Evolutionary conservation across 139 green algal genomes (phyloP).

Genomic region (Choricystis sp.): DNA sequence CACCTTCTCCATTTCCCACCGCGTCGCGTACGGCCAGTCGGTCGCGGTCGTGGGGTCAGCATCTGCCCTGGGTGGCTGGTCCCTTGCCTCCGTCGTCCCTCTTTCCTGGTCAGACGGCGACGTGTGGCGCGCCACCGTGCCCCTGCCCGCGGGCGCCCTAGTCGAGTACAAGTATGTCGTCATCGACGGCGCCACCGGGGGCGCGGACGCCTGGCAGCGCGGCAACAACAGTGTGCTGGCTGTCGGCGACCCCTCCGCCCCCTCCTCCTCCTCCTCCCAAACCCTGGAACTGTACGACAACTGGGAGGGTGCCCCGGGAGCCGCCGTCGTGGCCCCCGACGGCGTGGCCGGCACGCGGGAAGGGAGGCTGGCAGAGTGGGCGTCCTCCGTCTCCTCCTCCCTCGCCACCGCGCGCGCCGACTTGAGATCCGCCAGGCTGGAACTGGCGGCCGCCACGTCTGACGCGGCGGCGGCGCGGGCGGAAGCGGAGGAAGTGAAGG

Average conservation of each 20-base stretch:
- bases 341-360: slow-evolving; percentile 19
- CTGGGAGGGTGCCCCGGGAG: slow-evolving; percentile 22
- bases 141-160: slow-evolving; percentile 18
- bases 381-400: slow-evolving; percentile 20
- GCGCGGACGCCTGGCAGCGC: slow-evolving; percentile 27
- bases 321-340: slow-evolving; percentile 14
- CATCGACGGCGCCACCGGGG: slow-evolving; percentile 13
- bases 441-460: slow-evolving; percentile 15
- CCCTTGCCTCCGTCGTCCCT: slow-evolving; percentile 12
- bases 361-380: slow-evolving; percentile 25
- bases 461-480: slow-evolving; percentile 1
- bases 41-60: slow-evolving; percentile 23
- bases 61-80: slow-evolving; percentile 23
- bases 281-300: background rate
- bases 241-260: background rate
- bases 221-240: slow-evolving; percentile 43
- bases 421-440: slow-evolving; percentile 21
- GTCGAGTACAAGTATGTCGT: slow-evolving; percentile 44
- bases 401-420: slow-evolving; percentile 23
- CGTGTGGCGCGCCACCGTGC: slow-evolving; percentile 17
- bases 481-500: slow-evolving; percentile 1
- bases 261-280: background rate
- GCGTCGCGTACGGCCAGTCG: slow-evolving; percentile 25
- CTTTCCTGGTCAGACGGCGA: slow-evolving; percentile 27
- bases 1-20: slow-evolving; percentile 24